These are phyloP conservation scores for Blastocystis sp. DNA, from an alignment of 352 stramenopile genomes.

Conservation along the genomic window DNA sequence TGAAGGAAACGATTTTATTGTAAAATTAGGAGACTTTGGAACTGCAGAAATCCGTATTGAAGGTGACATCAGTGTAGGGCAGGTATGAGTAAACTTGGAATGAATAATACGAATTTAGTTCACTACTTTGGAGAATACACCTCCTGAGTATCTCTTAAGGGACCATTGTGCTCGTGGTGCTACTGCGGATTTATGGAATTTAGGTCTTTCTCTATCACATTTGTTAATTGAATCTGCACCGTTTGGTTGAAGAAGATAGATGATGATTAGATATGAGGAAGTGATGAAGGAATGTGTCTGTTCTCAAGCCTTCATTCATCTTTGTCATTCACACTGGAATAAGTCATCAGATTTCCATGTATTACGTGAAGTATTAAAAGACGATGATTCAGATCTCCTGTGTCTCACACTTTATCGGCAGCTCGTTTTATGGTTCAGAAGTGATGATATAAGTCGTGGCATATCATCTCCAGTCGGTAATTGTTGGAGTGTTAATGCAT, in stretches of 20 bases:
- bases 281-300: not conserved
- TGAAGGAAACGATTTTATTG: not conserved
- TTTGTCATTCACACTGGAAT: not conserved
- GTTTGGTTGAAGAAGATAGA: not conserved
- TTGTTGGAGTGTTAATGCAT: not conserved
- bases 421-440: constrained; percentile 14
- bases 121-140: constrained; percentile 36
- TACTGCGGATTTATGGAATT: not conserved
- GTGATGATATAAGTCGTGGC: not conserved
- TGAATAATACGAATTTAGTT: not conserved
- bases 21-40: constrained; percentile 24
- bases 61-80: constrained; percentile 6
- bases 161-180: not conserved
- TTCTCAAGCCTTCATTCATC: not conserved
- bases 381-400: constrained; percentile 40
- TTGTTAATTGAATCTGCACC: not conserved
- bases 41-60: not conserved
- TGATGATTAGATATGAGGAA: constrained; percentile 34
- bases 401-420: not conserved
- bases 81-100: not conserved
- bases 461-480: not conserved
- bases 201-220: not conserved
- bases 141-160: not conserved
- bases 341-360: not conserved
- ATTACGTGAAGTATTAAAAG: not conserved